Base-by-base conservation (phyloP, 805 yeast species). In the Cyberlindnera bimundalis region DNA sequence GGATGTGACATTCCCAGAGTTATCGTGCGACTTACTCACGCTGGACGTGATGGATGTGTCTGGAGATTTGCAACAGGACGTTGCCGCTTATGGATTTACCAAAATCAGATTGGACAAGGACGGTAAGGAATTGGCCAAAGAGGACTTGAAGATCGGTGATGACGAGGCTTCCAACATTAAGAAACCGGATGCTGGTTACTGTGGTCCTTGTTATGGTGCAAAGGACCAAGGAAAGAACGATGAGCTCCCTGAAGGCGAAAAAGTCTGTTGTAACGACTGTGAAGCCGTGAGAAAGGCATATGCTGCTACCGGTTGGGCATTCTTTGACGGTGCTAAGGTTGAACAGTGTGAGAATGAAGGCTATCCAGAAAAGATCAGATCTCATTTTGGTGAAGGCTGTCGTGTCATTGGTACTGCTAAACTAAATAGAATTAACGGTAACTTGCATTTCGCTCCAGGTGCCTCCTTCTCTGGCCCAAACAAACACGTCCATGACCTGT, bases 391-490 rank as follows among this genome's bases (percentile, higher is more conserved):
- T 42, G 96, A 91, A 65, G 99, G 99, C 20, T 93, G 99, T 64
- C 74, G 95, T 49, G 71, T 93, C 29, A 73, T 74, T 47, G 99
- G 99, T 23, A 70, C 74, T 17, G 82, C 95, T 6, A 68, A 77
- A 51, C 78, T 93, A 56, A 86, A 86, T 63, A 78, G 95, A 65
- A 84, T 93, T 32, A 81, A 84, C 17, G 99, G 99, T 35, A 84
- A 87, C 56, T 66, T 93, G 48, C 98, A 93, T 67, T 89, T 93
- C 71, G 96, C 97, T 1, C 98, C 99, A 4, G 99, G 99, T 29
- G 79, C 84, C 19, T 79, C 95, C 2, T 72, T 70, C 54, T 75
- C 81, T 29, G 61, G 65, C 42, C 62, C 66, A 9, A 78, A 77
- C 14, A 72, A 73, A 37, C 99, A 93, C 61, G 71, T 77, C 44